Evolutionary conservation across 192 early-diverging fungal species (phyloP).

Genomic region (Backusella australiensis): DNA sequence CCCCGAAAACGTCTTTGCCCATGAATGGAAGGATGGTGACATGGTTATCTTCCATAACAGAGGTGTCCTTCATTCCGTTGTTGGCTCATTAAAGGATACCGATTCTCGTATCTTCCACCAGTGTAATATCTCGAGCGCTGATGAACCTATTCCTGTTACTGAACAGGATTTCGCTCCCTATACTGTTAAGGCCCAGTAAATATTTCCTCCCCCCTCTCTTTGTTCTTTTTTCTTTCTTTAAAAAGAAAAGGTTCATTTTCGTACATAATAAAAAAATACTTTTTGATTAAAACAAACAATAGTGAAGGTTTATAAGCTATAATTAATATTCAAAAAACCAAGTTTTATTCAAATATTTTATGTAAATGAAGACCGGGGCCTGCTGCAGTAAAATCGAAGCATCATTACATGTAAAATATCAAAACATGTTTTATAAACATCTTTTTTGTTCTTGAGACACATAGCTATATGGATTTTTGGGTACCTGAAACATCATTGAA

Average conservation of each 20-base stretch:
- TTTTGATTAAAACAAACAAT: neutral
- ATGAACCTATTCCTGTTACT: slow-evolving; percentile 29
- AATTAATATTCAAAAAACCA: neutral
- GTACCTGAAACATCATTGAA: neutral
- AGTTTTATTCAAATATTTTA: neutral
- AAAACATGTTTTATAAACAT: neutral
- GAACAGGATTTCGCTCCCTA: slow-evolving; percentile 35
- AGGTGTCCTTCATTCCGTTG: slow-evolving; percentile 34
- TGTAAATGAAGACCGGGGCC: neutral
- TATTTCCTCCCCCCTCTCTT: too few relatives aligned
- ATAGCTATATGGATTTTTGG: neutral
- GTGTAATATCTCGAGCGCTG: slow-evolving; percentile 28
- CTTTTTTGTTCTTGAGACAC: neutral
- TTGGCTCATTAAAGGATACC: slow-evolving; percentile 27
- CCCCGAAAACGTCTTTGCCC: slow-evolving; percentile 32
- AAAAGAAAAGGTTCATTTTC: neutral
- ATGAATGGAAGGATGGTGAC: slow-evolving; percentile 36
- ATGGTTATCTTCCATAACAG: slow-evolving; percentile 38
- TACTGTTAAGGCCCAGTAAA: neutral
- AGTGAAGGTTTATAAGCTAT: neutral
- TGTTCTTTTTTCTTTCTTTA: neutral
- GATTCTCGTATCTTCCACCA: slow-evolving; percentile 34
- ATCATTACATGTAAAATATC: neutral
- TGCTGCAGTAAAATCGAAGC: neutral
- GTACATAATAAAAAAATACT: neutral